phyloP scores from a whole-genome alignment of 345 rosid species.

The Euphorbia peplus region DNA sequence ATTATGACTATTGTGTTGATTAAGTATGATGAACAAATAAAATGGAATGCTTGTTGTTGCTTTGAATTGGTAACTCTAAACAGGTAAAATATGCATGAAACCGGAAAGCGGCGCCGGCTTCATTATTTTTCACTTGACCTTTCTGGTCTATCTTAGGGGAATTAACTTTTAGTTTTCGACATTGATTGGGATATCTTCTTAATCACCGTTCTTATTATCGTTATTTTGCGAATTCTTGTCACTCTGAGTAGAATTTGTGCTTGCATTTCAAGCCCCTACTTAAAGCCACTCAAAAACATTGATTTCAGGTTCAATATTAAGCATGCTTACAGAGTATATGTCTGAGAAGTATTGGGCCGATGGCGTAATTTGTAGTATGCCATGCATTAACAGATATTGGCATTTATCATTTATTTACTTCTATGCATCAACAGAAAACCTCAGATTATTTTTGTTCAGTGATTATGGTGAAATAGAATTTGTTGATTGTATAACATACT shows the following conservation, averaged over 20 bases:
- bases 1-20: too few species aligned
- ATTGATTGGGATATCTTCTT: too few species aligned
- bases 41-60: too few species aligned
- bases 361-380: slow-evolving; percentile 39
- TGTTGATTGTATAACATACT: neutral
- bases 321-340: slow-evolving; percentile 63
- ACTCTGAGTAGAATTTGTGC: too few species aligned
- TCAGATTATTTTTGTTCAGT: neutral
- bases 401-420: neutral
- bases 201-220: neutral
- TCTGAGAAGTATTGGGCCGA: slow-evolving; percentile 75
- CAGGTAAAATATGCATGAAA: too few species aligned
- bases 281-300: slow-evolving; percentile 31
- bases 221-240: neutral
- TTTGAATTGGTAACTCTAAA: too few species aligned
- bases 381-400: neutral
- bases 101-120: too few species aligned
- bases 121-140: too few species aligned
- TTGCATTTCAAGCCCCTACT: slow-evolving; percentile 81
- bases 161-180: too few species aligned
- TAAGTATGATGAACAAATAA: too few species aligned
- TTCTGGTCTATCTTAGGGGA: too few species aligned
- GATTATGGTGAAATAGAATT: neutral
- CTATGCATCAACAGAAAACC: neutral
- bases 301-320: slow-evolving; percentile 53